Percentiles rank a stretch among this genome's conserved stretches.
Evolutionary conservation across 2,329 filamentous ascomycete genomes (phyloP).

Genomic region (Fusarium humuli): DNA sequence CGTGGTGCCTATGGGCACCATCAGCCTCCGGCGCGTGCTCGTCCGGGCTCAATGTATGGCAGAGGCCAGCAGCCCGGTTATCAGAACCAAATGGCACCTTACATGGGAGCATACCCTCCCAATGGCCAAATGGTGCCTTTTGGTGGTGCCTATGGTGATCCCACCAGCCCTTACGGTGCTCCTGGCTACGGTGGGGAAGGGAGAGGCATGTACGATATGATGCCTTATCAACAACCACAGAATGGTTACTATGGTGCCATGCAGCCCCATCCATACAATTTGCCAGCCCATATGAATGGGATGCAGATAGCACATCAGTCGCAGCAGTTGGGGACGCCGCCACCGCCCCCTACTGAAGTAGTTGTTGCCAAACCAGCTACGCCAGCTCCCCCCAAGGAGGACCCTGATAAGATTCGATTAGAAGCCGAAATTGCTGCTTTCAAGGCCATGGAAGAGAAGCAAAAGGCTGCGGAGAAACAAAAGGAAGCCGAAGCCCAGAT

Average conservation of each 20-base stretch:
- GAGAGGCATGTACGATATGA: slow-evolving; percentile 61
- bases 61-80: slow-evolving; percentile 54
- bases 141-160: slow-evolving; percentile 41
- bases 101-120: slow-evolving; percentile 52
- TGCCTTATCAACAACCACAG: slow-evolving; percentile 58
- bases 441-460: slow-evolving; percentile 59
- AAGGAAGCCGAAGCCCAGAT: slow-evolving; percentile 59
- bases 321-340: slow-evolving; percentile 41
- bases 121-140: slow-evolving; percentile 63
- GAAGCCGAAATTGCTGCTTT: slow-evolving; percentile 68
- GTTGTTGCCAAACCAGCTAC: slow-evolving; percentile 56
- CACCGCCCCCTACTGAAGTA: slow-evolving; percentile 54
- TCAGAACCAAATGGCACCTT: slow-evolving; percentile 61
- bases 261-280: slow-evolving; percentile 45
- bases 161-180: slow-evolving; percentile 56
- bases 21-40: slow-evolving; percentile 20
- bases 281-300: slow-evolving; percentile 53
- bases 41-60: slow-evolving; percentile 46
- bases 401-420: slow-evolving; percentile 71
- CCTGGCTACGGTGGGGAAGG: slow-evolving; percentile 55
- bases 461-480: slow-evolving; percentile 59
- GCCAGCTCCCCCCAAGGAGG: slow-evolving; percentile 55
- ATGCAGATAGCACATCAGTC: slow-evolving; percentile 50
- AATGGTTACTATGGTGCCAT: slow-evolving; percentile 50
- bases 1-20: slow-evolving; percentile 46